Evolutionary conservation across 2,329 filamentous ascomycete genomes (phyloP), one percentile per base, ranked within the genome.

Genomic region (Botrytis pseudocinerea): DNA sequence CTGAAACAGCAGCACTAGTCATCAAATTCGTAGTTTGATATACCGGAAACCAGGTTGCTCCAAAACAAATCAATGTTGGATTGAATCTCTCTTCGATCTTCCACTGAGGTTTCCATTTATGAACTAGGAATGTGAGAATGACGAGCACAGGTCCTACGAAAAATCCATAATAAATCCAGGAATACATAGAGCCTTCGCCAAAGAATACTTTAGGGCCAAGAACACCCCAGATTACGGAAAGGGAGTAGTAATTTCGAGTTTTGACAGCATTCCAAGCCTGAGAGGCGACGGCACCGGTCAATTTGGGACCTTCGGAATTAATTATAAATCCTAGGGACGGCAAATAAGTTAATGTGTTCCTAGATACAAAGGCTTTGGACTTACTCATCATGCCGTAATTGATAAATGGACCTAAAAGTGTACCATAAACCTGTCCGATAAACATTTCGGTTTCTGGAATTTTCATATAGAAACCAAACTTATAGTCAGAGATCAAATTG

Each of bases 391-490:
- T 71, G 32, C 77, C 80, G 57, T 80, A 80, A 73, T 81, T 80
- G 68, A 82, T 73, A 64, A 81, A 81, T 2, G 79, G 79, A 4
- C 80, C 79, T 0, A 81, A 75, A 22, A 81, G 63, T 1, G 81
- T 82, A n/a, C 81, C 81, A 62, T 79, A 82, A 0, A 82, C 73
- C 66, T 82, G 81, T 6, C 75, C 80, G 69, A 77, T 77, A 64
- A 82, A 82, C 80, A 82, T 82, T 73, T 82, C 80, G 51, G 72
- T 77, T 73, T 82, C 80, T 12, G 81, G 81, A 35, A 82, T 81
- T 73, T 82, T 82, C 80, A 82, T 82, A 76, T 82, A 82, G 75
- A 81, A 82, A 7, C 81, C 81, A 46, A 82, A 82, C 63, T 82
- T 82, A 74, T 80, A 82, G 71, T 82, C 81, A 2, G 77, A 80